phyloP scores from a whole-genome alignment of 495 filamentous ascomycete species.

The Amphirosellinia nigrospora region DNA sequence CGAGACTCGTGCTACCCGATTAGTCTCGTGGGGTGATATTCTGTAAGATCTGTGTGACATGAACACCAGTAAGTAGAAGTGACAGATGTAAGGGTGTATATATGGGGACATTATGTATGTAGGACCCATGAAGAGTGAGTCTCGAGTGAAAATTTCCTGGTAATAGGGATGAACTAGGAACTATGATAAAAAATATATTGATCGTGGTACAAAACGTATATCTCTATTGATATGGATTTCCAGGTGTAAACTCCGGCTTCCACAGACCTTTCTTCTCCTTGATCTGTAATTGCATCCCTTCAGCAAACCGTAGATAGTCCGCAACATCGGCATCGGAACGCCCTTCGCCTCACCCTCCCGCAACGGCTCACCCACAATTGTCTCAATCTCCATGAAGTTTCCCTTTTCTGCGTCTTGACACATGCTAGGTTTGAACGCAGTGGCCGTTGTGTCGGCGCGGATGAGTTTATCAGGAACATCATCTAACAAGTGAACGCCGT shows the following conservation, averaged over 20 bases:
- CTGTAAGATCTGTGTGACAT: too few species aligned
- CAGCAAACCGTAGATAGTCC: constrained; percentile 48
- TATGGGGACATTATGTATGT: too few species aligned
- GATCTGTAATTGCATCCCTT: constrained; percentile 50
- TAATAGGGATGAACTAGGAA: not conserved
- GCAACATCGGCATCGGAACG: constrained; percentile 54
- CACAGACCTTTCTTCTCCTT: constrained; percentile 44
- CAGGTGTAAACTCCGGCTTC: constrained; percentile 7
- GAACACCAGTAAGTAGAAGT: too few species aligned
- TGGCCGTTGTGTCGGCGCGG: constrained; percentile 44
- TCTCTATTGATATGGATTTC: constrained; percentile 1
- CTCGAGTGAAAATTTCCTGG: not conserved
- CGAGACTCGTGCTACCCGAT: too few species aligned
- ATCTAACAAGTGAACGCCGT: constrained; percentile 42
- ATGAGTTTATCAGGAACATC: constrained; percentile 46
- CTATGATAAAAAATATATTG: not conserved
- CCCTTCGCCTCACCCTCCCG: constrained; percentile 50
- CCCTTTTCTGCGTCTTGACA: constrained; percentile 53
- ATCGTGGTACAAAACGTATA: not conserved
- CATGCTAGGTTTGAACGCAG: constrained; percentile 56
- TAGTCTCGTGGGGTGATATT: too few species aligned
- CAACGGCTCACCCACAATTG: constrained; percentile 59
- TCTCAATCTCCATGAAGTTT: constrained; percentile 60
- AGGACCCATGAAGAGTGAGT: too few species aligned
- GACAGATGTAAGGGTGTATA: too few species aligned